Percentiles rank a stretch among this genome's conserved stretches.
phyloP scores from a whole-genome alignment of 441 rosid genomes.

The Metrosideros polymorpha region DNA sequence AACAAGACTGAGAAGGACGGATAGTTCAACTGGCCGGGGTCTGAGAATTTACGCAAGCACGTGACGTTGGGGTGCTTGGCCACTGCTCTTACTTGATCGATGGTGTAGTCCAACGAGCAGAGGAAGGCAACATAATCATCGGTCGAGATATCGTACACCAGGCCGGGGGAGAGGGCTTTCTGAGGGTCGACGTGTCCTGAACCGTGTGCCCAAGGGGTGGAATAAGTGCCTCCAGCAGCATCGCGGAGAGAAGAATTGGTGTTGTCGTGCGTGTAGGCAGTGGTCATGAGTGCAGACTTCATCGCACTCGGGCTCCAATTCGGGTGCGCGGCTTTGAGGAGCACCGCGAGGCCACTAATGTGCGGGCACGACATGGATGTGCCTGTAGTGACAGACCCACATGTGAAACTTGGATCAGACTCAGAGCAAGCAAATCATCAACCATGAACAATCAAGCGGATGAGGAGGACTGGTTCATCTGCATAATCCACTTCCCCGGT shows the following conservation, averaged over 20 bases:
- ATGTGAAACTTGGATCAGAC: neutral
- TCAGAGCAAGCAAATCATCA: neutral
- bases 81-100: neutral
- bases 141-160: slow-evolving; percentile 18
- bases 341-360: neutral
- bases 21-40: slow-evolving; percentile 21
- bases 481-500: neutral
- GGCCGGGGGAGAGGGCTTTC: slow-evolving; percentile 24
- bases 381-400: neutral
- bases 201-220: slow-evolving; percentile 13
- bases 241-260: slow-evolving; percentile 4
- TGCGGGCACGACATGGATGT: slow-evolving; percentile 1
- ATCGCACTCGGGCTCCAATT: neutral
- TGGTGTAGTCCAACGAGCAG: slow-evolving; percentile 13
- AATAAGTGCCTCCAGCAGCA: neutral
- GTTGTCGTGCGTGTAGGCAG: neutral
- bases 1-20: slow-evolving; percentile 21
- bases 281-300: neutral
- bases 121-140: slow-evolving; percentile 24
- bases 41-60: neutral
- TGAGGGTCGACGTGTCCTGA: slow-evolving; percentile 26
- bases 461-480: neutral
- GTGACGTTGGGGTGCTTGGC: slow-evolving; percentile 2
- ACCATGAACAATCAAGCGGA: neutral
- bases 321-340: neutral